These are phyloP conservation scores for Scalesia atractyloides DNA, from an alignment of 129 eudicot species.

Conservation along the genomic window DNA sequence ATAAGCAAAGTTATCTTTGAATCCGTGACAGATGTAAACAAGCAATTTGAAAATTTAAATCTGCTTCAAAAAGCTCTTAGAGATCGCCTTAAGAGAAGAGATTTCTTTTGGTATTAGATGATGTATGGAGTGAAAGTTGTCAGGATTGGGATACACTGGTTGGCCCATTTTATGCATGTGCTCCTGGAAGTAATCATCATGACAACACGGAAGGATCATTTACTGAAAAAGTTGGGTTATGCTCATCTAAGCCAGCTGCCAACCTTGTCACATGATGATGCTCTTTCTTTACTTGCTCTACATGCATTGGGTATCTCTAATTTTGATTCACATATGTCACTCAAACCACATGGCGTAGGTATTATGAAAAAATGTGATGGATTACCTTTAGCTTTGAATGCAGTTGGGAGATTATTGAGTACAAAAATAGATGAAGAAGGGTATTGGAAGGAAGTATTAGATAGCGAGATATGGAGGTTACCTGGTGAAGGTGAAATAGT, in stretches of 20 bases:
- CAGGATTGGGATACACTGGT: conserved; percentile 43
- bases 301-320: no score
- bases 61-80: conserved; percentile 30
- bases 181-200: conserved; percentile 58
- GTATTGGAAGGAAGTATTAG: not conserved
- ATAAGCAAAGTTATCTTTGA: no score
- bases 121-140: conserved; percentile 48
- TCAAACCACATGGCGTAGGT: no score
- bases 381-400: no score
- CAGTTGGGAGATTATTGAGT: conserved; percentile 10
- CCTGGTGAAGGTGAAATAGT: not conserved
- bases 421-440: not conserved
- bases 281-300: not conserved
- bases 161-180: conserved; percentile 37
- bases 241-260: not conserved
- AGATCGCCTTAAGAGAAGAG: conserved; percentile 32
- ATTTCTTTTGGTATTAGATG: conserved; percentile 31
- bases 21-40: not conserved
- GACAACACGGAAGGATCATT: conserved; percentile 49
- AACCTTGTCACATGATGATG: not conserved
- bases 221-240: conserved; percentile 36
- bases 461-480: conserved; percentile 20
- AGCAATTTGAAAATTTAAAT: conserved; percentile 38
- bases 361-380: no score
- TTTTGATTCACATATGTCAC: no score